These are phyloP conservation scores for Buddleja alternifolia DNA, from an alignment of 257 asterid genomes.

Conservation along the genomic window DNA sequence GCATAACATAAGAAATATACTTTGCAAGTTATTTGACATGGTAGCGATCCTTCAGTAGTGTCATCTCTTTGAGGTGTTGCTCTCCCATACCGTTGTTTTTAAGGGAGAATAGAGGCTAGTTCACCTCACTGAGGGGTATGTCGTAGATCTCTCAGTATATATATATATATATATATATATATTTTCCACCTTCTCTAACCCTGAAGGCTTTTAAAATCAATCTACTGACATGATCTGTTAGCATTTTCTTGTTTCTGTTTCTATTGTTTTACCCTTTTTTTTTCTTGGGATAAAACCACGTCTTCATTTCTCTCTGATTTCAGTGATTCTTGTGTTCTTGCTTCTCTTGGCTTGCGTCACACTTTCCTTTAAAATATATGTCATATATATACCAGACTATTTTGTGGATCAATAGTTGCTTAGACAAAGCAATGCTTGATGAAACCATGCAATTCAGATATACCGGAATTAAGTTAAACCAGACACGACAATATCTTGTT, in stretches of 20 bases:
- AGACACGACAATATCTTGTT: slow-evolving; percentile 2
- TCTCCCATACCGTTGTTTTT: no score
- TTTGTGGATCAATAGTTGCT: background rate
- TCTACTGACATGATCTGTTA: no score
- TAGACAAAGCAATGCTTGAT: background rate
- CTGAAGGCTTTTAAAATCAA: background rate
- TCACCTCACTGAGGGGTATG: no score
- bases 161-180: no score
- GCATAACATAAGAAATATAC: background rate
- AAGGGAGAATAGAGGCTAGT: no score
- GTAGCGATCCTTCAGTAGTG: no score
- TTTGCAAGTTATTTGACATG: no score
- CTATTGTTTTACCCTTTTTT: no score
- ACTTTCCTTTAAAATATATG: background rate
- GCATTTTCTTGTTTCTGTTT: no score
- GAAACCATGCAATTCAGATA: background rate
- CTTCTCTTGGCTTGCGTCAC: slow-evolving; percentile 10
- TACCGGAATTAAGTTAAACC: background rate
- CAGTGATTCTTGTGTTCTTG: background rate
- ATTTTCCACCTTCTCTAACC: background rate
- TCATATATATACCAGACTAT: background rate
- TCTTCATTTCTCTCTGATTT: background rate
- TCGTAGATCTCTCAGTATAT: no score
- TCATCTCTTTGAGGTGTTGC: no score
- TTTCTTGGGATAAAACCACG: background rate